Evolutionary conservation across 2,329 filamentous ascomycete species (phyloP).

Genomic region (Stromatinia cepivora): DNA sequence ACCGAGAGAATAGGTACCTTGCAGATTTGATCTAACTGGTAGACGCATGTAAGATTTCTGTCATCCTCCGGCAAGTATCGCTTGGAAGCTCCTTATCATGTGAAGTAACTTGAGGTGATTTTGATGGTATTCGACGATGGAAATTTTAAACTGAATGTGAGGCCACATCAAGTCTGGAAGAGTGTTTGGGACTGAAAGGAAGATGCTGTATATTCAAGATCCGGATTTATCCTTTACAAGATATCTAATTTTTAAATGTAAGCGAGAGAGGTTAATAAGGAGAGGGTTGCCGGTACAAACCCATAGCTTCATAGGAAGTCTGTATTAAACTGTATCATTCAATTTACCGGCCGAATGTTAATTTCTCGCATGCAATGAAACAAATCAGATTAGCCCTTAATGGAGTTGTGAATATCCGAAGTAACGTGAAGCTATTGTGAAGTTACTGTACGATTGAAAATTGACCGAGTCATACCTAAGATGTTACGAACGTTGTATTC

Average conservation of each 20-base stretch:
- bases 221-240: not conserved
- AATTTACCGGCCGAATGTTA: not conserved
- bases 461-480: slow-evolving; percentile 1
- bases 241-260: not conserved
- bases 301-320: not conserved
- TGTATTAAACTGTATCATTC: not conserved
- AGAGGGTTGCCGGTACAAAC: not conserved
- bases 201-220: not conserved
- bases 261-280: not conserved
- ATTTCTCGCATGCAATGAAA: not conserved
- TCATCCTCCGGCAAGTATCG: slow-evolving; percentile 11
- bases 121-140: not conserved
- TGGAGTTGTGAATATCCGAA: not conserved
- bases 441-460: not conserved
- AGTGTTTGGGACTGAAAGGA: not conserved
- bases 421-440: not conserved
- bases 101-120: not conserved
- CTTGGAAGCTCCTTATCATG: slow-evolving; percentile 3
- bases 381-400: not conserved
- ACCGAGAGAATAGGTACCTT: not conserved
- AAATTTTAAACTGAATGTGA: not conserved
- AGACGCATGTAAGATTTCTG: slow-evolving; percentile 15
- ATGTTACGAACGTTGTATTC: slow-evolving; percentile 1
- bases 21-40: slow-evolving; percentile 1
- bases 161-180: not conserved